Conservation (phyloP, 805 yeast genomes). For the Zygosaccharomyces bisporus region DNA sequence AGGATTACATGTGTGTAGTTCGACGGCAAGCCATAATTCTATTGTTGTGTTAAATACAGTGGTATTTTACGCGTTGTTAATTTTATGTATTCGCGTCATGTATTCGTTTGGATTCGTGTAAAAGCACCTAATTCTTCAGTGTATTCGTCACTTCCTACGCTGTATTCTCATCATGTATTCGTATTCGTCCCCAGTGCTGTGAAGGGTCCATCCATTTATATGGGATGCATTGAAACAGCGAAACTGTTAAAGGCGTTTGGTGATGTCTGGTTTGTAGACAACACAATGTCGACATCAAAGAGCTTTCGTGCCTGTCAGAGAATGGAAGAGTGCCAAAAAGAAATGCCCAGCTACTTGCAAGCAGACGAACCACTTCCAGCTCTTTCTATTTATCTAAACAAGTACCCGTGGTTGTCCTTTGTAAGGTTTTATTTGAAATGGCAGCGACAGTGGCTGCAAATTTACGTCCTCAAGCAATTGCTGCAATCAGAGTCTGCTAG, state of each 20-base stretch:
- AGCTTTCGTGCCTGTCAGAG: conserved; percentile 46
- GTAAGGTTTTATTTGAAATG: conserved; percentile 52
- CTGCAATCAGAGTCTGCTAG: conserved; percentile 37
- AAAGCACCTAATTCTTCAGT: too few relatives aligned
- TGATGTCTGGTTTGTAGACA: conserved; percentile 6
- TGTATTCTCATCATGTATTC: too few relatives aligned
- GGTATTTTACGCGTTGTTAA: too few relatives aligned
- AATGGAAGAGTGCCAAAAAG: conserved; percentile 40
- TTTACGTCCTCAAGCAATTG: conserved; percentile 49
- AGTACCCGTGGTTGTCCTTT: conserved; percentile 54
- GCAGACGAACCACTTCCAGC: conserved; percentile 39
- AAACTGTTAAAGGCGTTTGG: conserved; percentile 45
- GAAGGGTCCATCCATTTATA: conserved; percentile 51
- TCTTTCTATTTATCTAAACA: conserved; percentile 40
- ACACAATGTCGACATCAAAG: conserved; percentile 37
- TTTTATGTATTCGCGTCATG: too few relatives aligned
- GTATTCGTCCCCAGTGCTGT: too few relatives aligned
- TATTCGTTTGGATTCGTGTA: too few relatives aligned
- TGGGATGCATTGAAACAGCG: conserved; percentile 55
- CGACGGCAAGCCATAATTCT: too few relatives aligned
- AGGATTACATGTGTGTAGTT: too few relatives aligned
- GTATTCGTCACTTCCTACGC: too few relatives aligned
- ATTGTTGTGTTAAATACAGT: too few relatives aligned
- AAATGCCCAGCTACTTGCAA: conserved; percentile 47
- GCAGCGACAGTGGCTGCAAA: conserved; percentile 56